Percentiles rank a stretch among this genome's conserved stretches.
Conservation (phyloP, 768 basidiomycete genomes). For the Termitomyces eurrhizus region DNA sequence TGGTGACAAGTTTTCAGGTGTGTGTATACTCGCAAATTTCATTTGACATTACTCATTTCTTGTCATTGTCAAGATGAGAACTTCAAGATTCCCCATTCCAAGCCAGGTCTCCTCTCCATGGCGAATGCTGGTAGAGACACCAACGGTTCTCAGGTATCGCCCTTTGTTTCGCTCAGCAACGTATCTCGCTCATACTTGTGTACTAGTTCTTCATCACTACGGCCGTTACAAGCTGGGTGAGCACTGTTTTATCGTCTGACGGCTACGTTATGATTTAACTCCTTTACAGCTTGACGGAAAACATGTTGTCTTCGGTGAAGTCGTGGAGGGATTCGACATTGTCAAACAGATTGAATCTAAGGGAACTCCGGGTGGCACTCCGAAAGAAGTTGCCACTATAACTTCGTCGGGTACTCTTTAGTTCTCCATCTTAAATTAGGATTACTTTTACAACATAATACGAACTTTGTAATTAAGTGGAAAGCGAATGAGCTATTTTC, state of each 20-base stretch:
- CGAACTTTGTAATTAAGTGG: background rate
- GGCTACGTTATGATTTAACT: background rate
- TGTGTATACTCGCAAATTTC: background rate
- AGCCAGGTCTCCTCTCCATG: slow-evolving; percentile 73
- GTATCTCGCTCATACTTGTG: background rate
- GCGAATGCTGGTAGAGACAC: slow-evolving; percentile 85
- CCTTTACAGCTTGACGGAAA: slow-evolving; percentile 49
- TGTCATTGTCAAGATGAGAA: slow-evolving; percentile 51
- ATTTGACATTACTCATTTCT: background rate
- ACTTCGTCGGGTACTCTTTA: slow-evolving; percentile 49
- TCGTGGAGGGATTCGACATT: slow-evolving; percentile 57
- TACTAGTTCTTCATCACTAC: slow-evolving; percentile 76
- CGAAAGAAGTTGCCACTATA: slow-evolving; percentile 51
- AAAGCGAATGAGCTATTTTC: background rate
- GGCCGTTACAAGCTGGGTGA: slow-evolving; percentile 58
- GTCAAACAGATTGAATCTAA: slow-evolving; percentile 56
- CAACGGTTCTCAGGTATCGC: slow-evolving; percentile 69
- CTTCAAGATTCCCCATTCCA: slow-evolving; percentile 59
- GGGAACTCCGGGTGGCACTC: slow-evolving; percentile 34
- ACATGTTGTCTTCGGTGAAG: slow-evolving; percentile 74
- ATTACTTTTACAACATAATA: background rate
- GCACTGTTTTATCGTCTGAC: slow-evolving; percentile 10
- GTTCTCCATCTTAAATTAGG: background rate
- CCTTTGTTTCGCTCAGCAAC: background rate
- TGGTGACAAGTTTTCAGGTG: slow-evolving; percentile 58